Conservation (phyloP, 208 protist genomes). For the Vickermania ingenoplastis region DNA sequence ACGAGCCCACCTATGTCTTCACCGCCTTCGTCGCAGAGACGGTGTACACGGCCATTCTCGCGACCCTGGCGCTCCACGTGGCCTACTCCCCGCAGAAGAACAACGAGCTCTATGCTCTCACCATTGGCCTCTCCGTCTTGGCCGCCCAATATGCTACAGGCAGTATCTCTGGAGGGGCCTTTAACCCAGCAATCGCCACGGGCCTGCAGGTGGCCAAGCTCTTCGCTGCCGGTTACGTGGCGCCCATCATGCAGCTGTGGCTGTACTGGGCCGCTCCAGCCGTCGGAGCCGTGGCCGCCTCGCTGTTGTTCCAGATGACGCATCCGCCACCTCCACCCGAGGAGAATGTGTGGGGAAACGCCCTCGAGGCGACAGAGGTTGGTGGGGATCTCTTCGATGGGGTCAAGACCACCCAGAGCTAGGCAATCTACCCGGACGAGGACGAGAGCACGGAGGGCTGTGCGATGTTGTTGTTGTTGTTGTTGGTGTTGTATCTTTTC, state of each 20-base stretch:
- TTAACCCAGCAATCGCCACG: slow-evolving; percentile 73
- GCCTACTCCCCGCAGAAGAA: slow-evolving; percentile 64
- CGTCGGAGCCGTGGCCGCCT: slow-evolving; percentile 40
- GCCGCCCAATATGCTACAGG: slow-evolving; percentile 68
- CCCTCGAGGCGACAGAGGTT: slow-evolving; percentile 27
- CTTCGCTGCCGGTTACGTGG: slow-evolving; percentile 54
- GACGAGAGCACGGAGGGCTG: not conserved
- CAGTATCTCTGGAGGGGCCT: slow-evolving; percentile 65
- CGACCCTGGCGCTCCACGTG: slow-evolving; percentile 65
- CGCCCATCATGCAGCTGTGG: slow-evolving; percentile 72
- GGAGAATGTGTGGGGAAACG: slow-evolving; percentile 9
- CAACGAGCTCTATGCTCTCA: slow-evolving; percentile 72
- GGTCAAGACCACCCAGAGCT: slow-evolving; percentile 31
- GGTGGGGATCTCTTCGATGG: slow-evolving; percentile 40
- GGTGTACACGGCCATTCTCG: slow-evolving; percentile 62
- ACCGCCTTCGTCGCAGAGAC: slow-evolving; percentile 53
- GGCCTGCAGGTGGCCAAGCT: slow-evolving; percentile 66
- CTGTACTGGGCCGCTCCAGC: slow-evolving; percentile 73
- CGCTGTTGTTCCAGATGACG: slow-evolving; percentile 68
- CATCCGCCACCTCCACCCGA: slow-evolving; percentile 34
- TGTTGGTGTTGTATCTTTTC: not conserved
- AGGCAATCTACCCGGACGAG: no score
- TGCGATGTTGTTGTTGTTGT: not conserved
- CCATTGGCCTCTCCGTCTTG: slow-evolving; percentile 64
- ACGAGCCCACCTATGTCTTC: slow-evolving; percentile 52